Conservation (phyloP, 306 rosid species). For the Sphenostylis stenocarpa region DNA sequence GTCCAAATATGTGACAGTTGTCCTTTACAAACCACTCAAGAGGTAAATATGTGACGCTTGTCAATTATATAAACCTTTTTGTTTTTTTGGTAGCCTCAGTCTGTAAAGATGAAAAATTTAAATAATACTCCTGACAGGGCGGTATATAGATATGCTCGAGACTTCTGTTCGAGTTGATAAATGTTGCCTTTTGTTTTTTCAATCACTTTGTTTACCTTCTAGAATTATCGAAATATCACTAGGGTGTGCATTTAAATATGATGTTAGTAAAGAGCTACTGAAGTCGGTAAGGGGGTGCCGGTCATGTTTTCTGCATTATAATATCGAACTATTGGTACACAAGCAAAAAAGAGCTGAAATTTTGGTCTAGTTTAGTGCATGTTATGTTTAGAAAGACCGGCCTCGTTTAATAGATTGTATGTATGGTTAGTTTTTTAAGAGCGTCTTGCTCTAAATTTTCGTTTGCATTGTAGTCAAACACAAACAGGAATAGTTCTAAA, state of each 20-base stretch:
- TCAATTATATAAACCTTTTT: conserved; percentile 8
- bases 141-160: conserved; percentile 36
- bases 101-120: conserved; percentile 50
- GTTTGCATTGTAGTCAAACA: background rate
- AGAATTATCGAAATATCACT: conserved; percentile 1
- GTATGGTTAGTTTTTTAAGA: background rate
- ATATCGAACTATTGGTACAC: background rate
- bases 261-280: background rate
- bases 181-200: conserved; percentile 15
- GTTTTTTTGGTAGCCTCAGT: conserved; percentile 42
- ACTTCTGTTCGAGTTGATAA: conserved; percentile 31
- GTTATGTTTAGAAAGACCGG: no score
- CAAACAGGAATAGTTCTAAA: background rate
- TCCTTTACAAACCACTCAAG: conserved; percentile 86
- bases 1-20: conserved; percentile 89
- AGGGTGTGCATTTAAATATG: background rate
- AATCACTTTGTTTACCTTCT: background rate
- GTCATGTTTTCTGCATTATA: background rate
- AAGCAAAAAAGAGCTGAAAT: background rate
- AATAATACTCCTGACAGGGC: conserved; percentile 32
- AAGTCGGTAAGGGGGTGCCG: background rate
- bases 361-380: background rate
- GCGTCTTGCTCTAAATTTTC: background rate
- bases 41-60: conserved; percentile 60
- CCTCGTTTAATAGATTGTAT: no score